Evolutionary conservation across 2,329 filamentous ascomycete genomes (phyloP).

Genomic region (Cyanodermella asteris): DNA sequence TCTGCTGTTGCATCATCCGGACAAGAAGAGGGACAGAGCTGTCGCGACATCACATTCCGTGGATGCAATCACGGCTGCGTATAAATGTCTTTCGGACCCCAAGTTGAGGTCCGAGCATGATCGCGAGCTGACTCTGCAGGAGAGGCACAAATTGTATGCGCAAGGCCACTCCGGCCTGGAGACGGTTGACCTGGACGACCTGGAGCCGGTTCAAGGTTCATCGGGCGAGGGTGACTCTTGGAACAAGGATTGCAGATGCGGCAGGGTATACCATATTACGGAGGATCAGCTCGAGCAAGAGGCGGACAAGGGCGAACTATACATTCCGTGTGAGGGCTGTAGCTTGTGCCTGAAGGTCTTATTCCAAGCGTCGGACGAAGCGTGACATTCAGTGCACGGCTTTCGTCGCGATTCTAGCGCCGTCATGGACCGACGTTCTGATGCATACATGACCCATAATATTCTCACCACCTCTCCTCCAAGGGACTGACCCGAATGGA

Average conservation of each 20-base stretch:
- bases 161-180: constrained; percentile 31
- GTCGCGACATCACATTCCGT: constrained; percentile 19
- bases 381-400: too few relatives aligned
- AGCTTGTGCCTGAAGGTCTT: constrained; percentile 40
- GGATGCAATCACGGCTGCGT: constrained; percentile 38
- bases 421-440: too few relatives aligned
- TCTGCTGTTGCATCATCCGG: constrained; percentile 35
- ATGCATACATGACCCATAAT: too few relatives aligned
- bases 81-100: constrained; percentile 28
- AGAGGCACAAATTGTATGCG: constrained; percentile 12
- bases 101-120: constrained; percentile 26
- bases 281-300: constrained; percentile 32
- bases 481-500: too few relatives aligned
- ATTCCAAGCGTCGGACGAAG: constrained; percentile 25
- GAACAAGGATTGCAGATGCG: constrained; percentile 35
- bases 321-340: constrained; percentile 39
- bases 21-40: constrained; percentile 20
- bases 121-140: constrained; percentile 16
- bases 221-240: too few relatives aligned
- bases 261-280: constrained; percentile 31
- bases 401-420: too few relatives aligned
- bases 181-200: constrained; percentile 34
- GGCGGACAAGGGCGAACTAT: constrained; percentile 30
- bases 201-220: constrained; percentile 16
- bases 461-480: too few relatives aligned